A percentile compares a stretch with the other conserved stretches of the same genome.
phyloP scores from a whole-genome alignment of 306 rosid species.

The Vigna unguiculata region DNA sequence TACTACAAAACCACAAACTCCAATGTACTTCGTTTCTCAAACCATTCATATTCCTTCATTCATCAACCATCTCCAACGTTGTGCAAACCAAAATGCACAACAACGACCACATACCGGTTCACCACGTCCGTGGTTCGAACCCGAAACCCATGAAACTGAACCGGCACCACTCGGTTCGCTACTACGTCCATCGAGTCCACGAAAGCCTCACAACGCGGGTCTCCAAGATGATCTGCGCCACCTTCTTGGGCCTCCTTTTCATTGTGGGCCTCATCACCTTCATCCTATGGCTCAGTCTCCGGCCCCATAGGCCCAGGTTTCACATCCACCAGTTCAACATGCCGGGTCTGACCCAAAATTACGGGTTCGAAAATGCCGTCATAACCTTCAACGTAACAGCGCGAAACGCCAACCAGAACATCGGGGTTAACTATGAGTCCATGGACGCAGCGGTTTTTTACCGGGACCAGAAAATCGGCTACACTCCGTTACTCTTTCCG shows the following conservation, averaged over 20 bases:
- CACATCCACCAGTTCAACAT: slow-evolving; percentile 64
- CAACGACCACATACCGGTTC: slow-evolving; percentile 53
- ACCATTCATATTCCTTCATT: slow-evolving; percentile 29
- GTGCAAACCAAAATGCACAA: slow-evolving; percentile 47
- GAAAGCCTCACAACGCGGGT: slow-evolving; percentile 83
- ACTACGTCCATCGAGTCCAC: slow-evolving; percentile 73
- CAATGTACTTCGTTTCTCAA: slow-evolving; percentile 6
- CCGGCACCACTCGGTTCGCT: slow-evolving; percentile 69
- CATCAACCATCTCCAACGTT: not conserved
- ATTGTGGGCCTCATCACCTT: slow-evolving; percentile 65
- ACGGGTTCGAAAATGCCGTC: slow-evolving; percentile 59
- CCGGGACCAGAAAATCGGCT: slow-evolving; percentile 66
- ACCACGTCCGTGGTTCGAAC: slow-evolving; percentile 26
- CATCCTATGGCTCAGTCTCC: slow-evolving; percentile 84
- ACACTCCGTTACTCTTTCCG: slow-evolving; percentile 47
- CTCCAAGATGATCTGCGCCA: slow-evolving; percentile 71
- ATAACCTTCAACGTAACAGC: slow-evolving; percentile 59
- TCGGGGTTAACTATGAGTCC: slow-evolving; percentile 65
- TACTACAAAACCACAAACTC: slow-evolving; percentile 39
- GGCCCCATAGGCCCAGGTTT: slow-evolving; percentile 91
- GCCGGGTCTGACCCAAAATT: slow-evolving; percentile 58
- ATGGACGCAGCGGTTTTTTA: slow-evolving; percentile 68
- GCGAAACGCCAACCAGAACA: slow-evolving; percentile 78
- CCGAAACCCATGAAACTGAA: slow-evolving; percentile 53
- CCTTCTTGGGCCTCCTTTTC: slow-evolving; percentile 64